phyloP scores from a whole-genome alignment of 78 protist genomes.

The Creolimax fragrantissima region DNA sequence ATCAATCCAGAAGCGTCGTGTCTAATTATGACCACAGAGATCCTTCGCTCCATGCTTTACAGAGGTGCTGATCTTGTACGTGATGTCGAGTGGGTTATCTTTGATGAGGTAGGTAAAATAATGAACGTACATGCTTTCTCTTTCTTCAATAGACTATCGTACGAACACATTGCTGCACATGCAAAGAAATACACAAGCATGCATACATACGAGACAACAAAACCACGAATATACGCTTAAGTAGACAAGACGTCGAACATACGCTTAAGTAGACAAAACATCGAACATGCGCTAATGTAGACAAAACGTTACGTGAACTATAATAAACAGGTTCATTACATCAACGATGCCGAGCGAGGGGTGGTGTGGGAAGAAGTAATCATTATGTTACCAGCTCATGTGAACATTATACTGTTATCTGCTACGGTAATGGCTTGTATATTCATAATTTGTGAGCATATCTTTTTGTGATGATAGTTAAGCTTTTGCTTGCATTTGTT shows the following conservation, averaged over 20 bases:
- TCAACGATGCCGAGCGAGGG: constrained; percentile 68
- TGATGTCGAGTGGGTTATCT: constrained; percentile 86
- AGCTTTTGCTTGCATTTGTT: too few species aligned
- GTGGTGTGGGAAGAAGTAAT: constrained; percentile 95
- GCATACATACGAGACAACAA: neutral
- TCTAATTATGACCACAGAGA: constrained; percentile 95
- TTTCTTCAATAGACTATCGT: too few species aligned
- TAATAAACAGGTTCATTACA: neutral
- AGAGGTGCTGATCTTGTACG: constrained; percentile 78
- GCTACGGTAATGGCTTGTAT: too few species aligned
- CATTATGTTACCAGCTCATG: constrained; percentile 76
- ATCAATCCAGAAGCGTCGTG: constrained; percentile 79
- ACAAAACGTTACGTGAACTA: neutral
- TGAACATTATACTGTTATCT: constrained; percentile 67
- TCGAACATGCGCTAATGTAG: neutral
- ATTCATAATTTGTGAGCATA: too few species aligned
- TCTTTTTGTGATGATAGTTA: too few species aligned
- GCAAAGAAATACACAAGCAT: neutral
- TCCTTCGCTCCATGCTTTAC: constrained; percentile 75
- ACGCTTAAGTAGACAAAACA: neutral
- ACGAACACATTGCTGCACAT: too few species aligned
- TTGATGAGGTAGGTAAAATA: constrained; percentile 78
- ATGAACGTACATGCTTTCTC: too few species aligned
- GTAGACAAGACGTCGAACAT: neutral
- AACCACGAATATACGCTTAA: neutral